phyloP scores from a whole-genome alignment of 2,329 filamentous ascomycete genomes.

The Cucurbitaria berberidis region DNA sequence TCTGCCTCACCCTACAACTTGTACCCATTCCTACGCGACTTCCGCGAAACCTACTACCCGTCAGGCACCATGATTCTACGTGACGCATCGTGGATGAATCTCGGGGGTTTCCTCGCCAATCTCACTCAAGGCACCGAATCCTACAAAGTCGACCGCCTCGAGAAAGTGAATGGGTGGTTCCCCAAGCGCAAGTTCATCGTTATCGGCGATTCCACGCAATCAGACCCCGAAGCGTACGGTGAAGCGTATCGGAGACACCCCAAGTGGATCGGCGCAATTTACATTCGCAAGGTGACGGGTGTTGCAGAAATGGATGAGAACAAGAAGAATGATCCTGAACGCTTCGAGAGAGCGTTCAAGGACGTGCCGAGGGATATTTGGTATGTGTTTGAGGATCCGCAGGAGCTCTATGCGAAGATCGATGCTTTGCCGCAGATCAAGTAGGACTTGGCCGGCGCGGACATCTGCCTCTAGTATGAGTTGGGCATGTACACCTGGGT shows the following conservation, averaged over 20 bases:
- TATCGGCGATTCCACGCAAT: conserved; percentile 90
- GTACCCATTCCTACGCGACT: conserved; percentile 82
- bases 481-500: neutral
- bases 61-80: conserved; percentile 82
- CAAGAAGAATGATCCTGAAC: conserved; percentile 67
- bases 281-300: conserved; percentile 82
- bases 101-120: conserved; percentile 78
- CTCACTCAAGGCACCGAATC: conserved; percentile 81
- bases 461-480: neutral
- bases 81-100: conserved; percentile 84
- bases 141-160: conserved; percentile 84
- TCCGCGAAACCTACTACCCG: conserved; percentile 74
- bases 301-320: conserved; percentile 76
- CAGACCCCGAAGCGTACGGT: conserved; percentile 88
- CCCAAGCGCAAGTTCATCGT: conserved; percentile 80
- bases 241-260: conserved; percentile 73
- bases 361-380: conserved; percentile 73
- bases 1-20: conserved; percentile 94
- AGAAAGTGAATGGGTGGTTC: conserved; percentile 78
- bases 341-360: conserved; percentile 85
- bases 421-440: conserved; percentile 35
- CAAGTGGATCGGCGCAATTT: conserved; percentile 81
- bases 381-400: conserved; percentile 81
- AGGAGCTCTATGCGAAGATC: conserved; percentile 62
- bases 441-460: conserved; percentile 4